Percentiles rank a stretch among this genome's conserved stretches.
Evolutionary conservation across 163 green algal genomes (phyloP).

Genomic region (Trebouxia gelatinosa): DNA sequence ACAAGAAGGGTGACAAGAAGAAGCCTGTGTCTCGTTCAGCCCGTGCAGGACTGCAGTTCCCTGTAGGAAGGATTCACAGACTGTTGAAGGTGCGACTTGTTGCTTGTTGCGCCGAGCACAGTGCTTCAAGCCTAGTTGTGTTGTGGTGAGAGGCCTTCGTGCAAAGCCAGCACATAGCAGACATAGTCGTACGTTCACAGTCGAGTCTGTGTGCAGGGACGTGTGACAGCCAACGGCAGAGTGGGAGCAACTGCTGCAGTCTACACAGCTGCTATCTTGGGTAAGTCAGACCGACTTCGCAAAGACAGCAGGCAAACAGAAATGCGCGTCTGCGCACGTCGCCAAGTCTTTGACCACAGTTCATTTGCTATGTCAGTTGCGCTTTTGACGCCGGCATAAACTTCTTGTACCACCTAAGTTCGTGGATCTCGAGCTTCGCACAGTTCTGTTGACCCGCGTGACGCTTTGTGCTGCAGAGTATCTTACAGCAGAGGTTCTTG

Average conservation of each 20-base stretch:
- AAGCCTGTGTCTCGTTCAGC: conserved; percentile 93
- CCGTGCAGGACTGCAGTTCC: conserved; percentile 95
- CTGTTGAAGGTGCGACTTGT: conserved; percentile 90
- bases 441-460: conserved; percentile 1
- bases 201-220: no score
- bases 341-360: not conserved
- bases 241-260: conserved; percentile 98
- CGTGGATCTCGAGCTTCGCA: no score
- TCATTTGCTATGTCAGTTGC: not conserved
- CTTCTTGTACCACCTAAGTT: no score
- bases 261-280: conserved; percentile 96
- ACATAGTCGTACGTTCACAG: no score
- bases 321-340: no score
- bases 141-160: no score
- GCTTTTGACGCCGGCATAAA: no score
- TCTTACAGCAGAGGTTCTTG: conserved; percentile 97
- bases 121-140: no score
- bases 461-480: conserved; percentile 81
- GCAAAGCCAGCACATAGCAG: no score
- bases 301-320: no score
- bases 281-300: conserved; percentile 52
- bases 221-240: conserved; percentile 92
- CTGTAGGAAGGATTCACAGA: conserved; percentile 97
- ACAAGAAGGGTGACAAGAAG: conserved; percentile 80
- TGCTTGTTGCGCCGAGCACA: no score